Percentiles rank a stretch among this genome's conserved stretches.
These are phyloP conservation scores for Aplosporella prunicola DNA, from an alignment of 2,329 filamentous ascomycete genomes.

Conservation along the genomic window DNA sequence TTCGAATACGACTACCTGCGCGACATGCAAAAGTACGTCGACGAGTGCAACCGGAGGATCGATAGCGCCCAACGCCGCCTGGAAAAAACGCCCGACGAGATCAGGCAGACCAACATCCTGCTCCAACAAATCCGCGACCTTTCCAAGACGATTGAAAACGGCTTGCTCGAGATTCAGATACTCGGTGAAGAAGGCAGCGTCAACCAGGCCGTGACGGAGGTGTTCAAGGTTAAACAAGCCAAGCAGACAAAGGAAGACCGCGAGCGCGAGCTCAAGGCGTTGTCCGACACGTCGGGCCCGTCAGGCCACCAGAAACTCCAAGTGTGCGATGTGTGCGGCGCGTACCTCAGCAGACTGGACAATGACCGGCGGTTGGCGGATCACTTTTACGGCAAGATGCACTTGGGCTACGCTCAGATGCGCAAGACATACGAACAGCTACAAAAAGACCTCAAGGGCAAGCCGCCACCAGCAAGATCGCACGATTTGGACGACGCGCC, in stretches of 20 bases:
- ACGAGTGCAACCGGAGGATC: slow-evolving; percentile 91
- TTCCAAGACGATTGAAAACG: slow-evolving; percentile 65
- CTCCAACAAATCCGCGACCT: slow-evolving; percentile 81
- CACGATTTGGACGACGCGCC: slow-evolving; percentile 12
- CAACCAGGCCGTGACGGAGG: slow-evolving; percentile 73
- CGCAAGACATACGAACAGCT: slow-evolving; percentile 84
- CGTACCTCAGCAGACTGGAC: slow-evolving; percentile 83
- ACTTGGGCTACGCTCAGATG: slow-evolving; percentile 96
- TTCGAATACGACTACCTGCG: slow-evolving; percentile 97
- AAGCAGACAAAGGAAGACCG: slow-evolving; percentile 72
- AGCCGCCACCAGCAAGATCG: slow-evolving; percentile 49
- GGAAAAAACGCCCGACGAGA: slow-evolving; percentile 97
- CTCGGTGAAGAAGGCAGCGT: slow-evolving; percentile 76
- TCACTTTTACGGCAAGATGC: slow-evolving; percentile 99
- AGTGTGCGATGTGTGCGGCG: slow-evolving; percentile 96
- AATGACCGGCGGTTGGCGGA: slow-evolving; percentile 91
- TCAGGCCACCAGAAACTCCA: slow-evolving; percentile 96
- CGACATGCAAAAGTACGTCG: slow-evolving; percentile 93
- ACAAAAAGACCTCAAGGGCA: slow-evolving; percentile 72
- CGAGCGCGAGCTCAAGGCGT: slow-evolving; percentile 79
- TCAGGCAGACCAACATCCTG: slow-evolving; percentile 83
- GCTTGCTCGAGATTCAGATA: slow-evolving; percentile 76
- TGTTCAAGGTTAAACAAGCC: slow-evolving; percentile 73
- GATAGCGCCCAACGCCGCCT: slow-evolving; percentile 79
- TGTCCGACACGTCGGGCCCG: slow-evolving; percentile 86